Conservation (phyloP, 225 moss, liverwort and hornwort genomes). For the Bryoerythrophyllum caledonicum region DNA sequence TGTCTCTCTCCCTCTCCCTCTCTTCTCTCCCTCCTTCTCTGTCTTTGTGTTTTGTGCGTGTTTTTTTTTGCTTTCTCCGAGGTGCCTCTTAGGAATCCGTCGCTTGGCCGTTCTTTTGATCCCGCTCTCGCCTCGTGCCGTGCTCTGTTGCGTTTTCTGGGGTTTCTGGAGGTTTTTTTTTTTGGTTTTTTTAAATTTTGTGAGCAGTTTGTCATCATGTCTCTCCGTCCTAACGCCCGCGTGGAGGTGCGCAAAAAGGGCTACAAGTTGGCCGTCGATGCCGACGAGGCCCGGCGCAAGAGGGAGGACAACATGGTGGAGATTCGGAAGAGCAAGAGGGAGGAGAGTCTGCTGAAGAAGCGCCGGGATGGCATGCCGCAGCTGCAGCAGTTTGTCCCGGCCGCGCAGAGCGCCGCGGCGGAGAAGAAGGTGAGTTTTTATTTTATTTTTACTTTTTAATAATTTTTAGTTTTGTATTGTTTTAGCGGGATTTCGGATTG, state of each 20-base stretch:
- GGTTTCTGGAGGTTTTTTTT: not conserved
- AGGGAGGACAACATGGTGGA: slow-evolving; percentile 98
- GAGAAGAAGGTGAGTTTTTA: slow-evolving; percentile 78
- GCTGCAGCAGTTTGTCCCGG: slow-evolving; percentile 64
- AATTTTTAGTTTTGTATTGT: too few relatives aligned
- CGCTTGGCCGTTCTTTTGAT: slow-evolving; percentile 4
- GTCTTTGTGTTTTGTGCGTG: too few relatives aligned
- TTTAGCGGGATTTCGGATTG: not conserved
- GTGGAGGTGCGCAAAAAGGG: slow-evolving; percentile 95
- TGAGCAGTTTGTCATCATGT: slow-evolving; percentile 43
- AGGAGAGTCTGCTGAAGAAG: slow-evolving; percentile 92
- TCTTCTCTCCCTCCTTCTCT: too few relatives aligned
- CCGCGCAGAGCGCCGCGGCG: slow-evolving; percentile 67
- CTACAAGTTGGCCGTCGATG: slow-evolving; percentile 95
- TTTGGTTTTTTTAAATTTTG: not conserved
- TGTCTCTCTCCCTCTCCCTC: not conserved
- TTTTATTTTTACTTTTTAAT: too few relatives aligned
- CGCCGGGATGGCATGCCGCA: slow-evolving; percentile 89
- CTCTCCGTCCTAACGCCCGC: slow-evolving; percentile 88
- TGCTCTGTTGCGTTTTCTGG: not conserved
- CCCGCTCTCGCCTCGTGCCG: not conserved
- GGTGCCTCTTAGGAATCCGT: not conserved
- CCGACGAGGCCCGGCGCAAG: slow-evolving; percentile 97
- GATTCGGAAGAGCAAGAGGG: slow-evolving; percentile 98
- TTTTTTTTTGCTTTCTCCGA: not conserved